Conservation (phyloP, 1,139 yeast species). For the Saccharomyces hybrid region DNA sequence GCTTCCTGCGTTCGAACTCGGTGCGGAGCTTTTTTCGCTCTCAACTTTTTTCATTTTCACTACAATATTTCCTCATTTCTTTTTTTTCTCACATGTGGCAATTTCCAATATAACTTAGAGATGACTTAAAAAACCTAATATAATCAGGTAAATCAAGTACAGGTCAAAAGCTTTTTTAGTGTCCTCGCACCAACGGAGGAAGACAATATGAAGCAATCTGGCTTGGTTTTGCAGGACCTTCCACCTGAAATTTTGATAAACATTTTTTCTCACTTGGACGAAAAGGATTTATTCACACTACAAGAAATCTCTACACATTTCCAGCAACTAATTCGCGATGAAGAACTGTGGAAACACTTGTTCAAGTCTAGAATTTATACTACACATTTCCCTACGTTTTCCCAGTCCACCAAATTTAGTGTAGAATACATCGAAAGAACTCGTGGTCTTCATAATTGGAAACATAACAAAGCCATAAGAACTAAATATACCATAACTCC, state of each 20-base stretch:
- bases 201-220: background rate
- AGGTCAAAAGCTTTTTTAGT: background rate
- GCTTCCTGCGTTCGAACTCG: background rate
- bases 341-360: slow-evolving; percentile 54
- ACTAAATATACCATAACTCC: slow-evolving; percentile 29
- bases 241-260: slow-evolving; percentile 54
- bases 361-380: slow-evolving; percentile 44
- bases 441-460: slow-evolving; percentile 43
- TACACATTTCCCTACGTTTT: slow-evolving; percentile 47
- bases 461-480: slow-evolving; percentile 38
- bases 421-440: slow-evolving; percentile 48
- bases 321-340: slow-evolving; percentile 46
- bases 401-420: slow-evolving; percentile 47
- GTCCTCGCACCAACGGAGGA: background rate
- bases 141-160: background rate
- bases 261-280: slow-evolving; percentile 51
- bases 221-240: slow-evolving; percentile 30
- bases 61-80: no score
- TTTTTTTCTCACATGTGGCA: background rate
- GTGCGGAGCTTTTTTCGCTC: background rate
- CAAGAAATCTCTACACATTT: slow-evolving; percentile 51
- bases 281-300: slow-evolving; percentile 43
- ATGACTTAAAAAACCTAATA: background rate
- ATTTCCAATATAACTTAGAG: background rate
- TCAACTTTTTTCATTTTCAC: no score